Conservation (phyloP, 331 rosid species). For the Malus hybrid region DNA sequence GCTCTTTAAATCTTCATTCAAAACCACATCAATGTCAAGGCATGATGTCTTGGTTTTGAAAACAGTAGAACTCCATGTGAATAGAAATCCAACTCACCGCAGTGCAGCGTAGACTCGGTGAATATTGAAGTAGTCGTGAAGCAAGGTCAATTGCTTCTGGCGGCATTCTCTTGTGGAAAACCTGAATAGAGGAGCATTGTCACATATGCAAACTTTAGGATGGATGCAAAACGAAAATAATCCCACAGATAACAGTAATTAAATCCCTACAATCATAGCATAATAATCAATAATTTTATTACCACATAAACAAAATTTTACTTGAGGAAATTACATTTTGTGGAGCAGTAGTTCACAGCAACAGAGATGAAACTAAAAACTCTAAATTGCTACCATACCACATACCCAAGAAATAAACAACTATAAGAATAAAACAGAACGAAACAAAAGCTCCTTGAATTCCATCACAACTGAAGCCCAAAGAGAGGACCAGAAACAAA, state of each 20-base stretch:
- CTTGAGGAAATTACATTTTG: neutral
- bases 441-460: neutral
- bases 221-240: neutral
- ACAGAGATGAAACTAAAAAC: neutral
- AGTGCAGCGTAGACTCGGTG: conserved; percentile 91
- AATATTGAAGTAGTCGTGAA: conserved; percentile 94
- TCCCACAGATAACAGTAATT: neutral
- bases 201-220: neutral
- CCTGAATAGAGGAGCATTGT: conserved; percentile 38
- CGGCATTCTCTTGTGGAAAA: conserved; percentile 93
- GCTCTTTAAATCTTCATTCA: conserved; percentile 2
- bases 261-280: neutral
- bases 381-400: no score
- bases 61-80: neutral
- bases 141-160: conserved; percentile 99
- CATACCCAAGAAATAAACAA: neutral
- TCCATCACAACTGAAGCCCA: neutral
- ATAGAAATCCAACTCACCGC: conserved; percentile 56
- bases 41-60: neutral
- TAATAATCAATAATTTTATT: no score
- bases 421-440: neutral
- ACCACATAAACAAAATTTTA: neutral
- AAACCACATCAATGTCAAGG: neutral
- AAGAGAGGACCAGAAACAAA: neutral
- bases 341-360: neutral